A percentile compares a stretch with the other conserved stretches of the same genome.
These are phyloP conservation scores for Pleurotus platypus DNA, from an alignment of 768 basidiomycete genomes.

Conservation along the genomic window DNA sequence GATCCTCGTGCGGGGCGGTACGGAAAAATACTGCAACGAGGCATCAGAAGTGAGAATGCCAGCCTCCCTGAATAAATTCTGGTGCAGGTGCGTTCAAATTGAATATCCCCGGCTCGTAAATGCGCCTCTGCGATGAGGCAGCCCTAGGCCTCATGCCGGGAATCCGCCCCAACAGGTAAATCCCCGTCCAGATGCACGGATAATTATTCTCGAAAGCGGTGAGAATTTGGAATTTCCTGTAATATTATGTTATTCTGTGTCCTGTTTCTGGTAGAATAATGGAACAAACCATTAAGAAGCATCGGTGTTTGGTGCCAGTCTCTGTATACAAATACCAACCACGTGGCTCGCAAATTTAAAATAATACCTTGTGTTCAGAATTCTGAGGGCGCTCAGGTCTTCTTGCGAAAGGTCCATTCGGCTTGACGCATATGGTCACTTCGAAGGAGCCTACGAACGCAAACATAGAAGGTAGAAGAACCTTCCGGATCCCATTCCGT, in stretches of 20 bases:
- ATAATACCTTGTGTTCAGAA: neutral
- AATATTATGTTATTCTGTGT: neutral
- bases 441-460: neutral
- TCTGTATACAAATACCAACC: neutral
- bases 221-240: neutral
- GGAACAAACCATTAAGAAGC: conserved; percentile 6
- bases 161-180: neutral
- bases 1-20: conserved; percentile 2
- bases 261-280: neutral
- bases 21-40: conserved; percentile 8
- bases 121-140: neutral
- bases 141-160: conserved; percentile 8
- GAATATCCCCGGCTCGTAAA: conserved; percentile 1
- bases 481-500: no score
- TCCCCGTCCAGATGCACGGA: neutral
- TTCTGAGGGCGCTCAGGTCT: neutral
- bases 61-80: conserved; percentile 7
- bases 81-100: conserved; percentile 2
- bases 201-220: conserved; percentile 5
- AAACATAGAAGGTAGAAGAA: neutral
- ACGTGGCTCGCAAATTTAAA: neutral
- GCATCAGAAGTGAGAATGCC: conserved; percentile 7
- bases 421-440: neutral
- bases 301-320: neutral
- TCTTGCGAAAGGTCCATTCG: neutral